Evolutionary conservation across 306 rosid genomes (phyloP).

Genomic region (Sphenostylis stenocarpa): DNA sequence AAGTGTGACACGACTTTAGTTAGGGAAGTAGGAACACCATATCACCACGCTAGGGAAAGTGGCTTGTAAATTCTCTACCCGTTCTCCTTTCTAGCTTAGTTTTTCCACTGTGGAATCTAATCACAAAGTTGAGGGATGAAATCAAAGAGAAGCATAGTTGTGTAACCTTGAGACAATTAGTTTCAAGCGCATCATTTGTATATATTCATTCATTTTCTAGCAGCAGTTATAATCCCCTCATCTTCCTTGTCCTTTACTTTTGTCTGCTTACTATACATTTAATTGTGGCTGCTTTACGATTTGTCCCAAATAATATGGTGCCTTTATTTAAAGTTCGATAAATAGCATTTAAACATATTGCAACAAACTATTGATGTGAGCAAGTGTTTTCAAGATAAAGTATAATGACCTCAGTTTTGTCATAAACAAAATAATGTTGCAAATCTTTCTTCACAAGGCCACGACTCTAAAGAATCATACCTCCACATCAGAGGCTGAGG

Average conservation of each 20-base stretch:
- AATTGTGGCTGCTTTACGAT: not conserved
- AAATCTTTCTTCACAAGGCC: not conserved
- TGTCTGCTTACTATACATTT: not conserved
- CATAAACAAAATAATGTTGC: not conserved
- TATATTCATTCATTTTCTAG: slow-evolving; percentile 21
- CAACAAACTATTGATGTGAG: not conserved
- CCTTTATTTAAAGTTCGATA: not conserved
- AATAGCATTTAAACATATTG: not conserved
- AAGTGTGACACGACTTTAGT: slow-evolving; percentile 35
- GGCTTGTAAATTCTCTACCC: slow-evolving; percentile 42
- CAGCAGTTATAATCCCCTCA: not conserved
- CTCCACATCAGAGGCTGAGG: not conserved
- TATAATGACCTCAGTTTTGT: not conserved
- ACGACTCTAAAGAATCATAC: not conserved
- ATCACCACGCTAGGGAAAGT: slow-evolving; percentile 35
- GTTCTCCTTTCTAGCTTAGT: slow-evolving; percentile 29
- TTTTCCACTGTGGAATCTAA: slow-evolving; percentile 37
- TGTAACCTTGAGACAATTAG: slow-evolving; percentile 37
- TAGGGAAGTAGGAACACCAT: slow-evolving; percentile 38
- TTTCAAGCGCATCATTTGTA: slow-evolving; percentile 45
- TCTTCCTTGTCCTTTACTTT: slow-evolving; percentile 1
- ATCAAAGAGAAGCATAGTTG: slow-evolving; percentile 34
- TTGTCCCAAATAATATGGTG: not conserved
- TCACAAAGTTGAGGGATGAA: slow-evolving; percentile 40
- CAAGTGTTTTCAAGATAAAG: not conserved